Evolutionary conservation across 2,329 filamentous ascomycete species (phyloP).

Genomic region (Apiospora marii): DNA sequence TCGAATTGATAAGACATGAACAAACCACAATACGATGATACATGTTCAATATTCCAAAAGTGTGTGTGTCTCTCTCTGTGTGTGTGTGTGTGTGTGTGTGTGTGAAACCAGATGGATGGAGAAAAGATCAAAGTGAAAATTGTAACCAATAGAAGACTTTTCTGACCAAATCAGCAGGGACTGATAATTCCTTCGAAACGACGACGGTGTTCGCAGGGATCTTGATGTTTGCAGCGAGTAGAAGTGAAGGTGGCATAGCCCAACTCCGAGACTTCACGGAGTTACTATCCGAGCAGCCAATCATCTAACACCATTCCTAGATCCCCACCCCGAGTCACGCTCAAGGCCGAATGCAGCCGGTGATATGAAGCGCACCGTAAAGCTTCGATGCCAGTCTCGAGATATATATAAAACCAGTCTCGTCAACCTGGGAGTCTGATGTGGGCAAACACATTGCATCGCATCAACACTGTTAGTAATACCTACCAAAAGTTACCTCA

Average conservation of each 20-base stretch:
- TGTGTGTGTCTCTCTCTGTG: too few relatives aligned
- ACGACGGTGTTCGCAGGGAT: background rate
- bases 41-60: background rate
- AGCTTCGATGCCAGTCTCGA: background rate
- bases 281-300: background rate
- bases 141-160: background rate
- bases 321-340: background rate
- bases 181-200: background rate
- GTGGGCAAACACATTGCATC: background rate
- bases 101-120: background rate
- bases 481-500: too few relatives aligned
- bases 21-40: background rate
- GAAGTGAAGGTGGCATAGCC: background rate
- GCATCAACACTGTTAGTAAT: background rate
- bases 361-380: background rate
- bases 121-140: background rate
- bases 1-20: conserved; percentile 21
- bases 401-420: background rate
- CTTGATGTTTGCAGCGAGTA: too few relatives aligned
- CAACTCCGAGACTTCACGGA: background rate
- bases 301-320: conserved; percentile 9
- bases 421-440: background rate
- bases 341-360: background rate
- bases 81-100: too few relatives aligned
- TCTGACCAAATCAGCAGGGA: too few relatives aligned